phyloP scores from a whole-genome alignment of 371 early-diverging fungal species.

The Zychaea mexicana region DNA sequence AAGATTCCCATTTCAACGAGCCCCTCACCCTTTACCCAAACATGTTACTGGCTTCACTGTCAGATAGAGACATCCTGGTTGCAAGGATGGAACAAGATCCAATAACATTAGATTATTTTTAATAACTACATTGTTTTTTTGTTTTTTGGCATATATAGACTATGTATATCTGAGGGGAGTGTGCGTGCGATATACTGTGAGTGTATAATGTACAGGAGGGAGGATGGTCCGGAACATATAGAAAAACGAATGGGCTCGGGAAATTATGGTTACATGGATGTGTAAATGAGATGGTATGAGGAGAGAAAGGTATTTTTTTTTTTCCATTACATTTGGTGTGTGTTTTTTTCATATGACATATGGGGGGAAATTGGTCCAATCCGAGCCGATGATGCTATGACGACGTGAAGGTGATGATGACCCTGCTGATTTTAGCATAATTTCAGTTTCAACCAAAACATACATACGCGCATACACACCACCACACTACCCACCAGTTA shows the following conservation, averaged over 20 bases:
- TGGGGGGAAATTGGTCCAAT: not conserved
- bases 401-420: too few relatives aligned
- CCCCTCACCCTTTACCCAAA: conserved; percentile 31
- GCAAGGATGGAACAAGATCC: conserved; percentile 20
- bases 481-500: too few relatives aligned
- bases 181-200: too few relatives aligned
- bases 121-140: not conserved
- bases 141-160: not conserved
- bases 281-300: too few relatives aligned
- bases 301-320: too few relatives aligned
- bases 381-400: too few relatives aligned
- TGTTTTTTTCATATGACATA: not conserved
- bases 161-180: not conserved
- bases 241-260: too few relatives aligned
- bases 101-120: not conserved
- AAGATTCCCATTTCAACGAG: conserved; percentile 37
- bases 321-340: too few relatives aligned
- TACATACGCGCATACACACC: too few relatives aligned
- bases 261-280: too few relatives aligned
- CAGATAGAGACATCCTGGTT: conserved; percentile 39
- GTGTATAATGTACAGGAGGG: too few relatives aligned
- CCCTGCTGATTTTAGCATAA: not conserved
- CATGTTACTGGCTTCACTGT: conserved; percentile 33
- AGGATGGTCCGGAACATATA: too few relatives aligned
- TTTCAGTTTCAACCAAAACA: not conserved